Percentiles rank a stretch among this genome's conserved stretches.
phyloP scores from a whole-genome alignment of 768 basidiomycete species.

The Mycena belliarum region DNA sequence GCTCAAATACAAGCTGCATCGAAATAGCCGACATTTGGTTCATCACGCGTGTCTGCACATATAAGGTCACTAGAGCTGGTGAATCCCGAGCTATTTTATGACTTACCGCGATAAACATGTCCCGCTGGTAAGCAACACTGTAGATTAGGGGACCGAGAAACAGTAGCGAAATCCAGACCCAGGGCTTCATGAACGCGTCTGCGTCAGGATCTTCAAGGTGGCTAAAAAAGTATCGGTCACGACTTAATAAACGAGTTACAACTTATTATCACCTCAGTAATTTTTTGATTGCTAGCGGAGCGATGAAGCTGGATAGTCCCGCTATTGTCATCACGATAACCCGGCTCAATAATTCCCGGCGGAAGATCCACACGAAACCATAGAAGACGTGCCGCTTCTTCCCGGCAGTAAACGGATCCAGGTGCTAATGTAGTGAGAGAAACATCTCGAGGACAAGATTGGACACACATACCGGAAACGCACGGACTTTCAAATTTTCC shows the following conservation, averaged over 20 bases:
- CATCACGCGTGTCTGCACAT: conserved; percentile 44
- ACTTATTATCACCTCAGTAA: conserved; percentile 39
- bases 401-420: conserved; percentile 13
- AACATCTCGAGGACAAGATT: conserved; percentile 22
- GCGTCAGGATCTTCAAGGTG: conserved; percentile 59
- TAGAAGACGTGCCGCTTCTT: conserved; percentile 32
- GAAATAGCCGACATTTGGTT: conserved; percentile 50
- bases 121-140: conserved; percentile 54
- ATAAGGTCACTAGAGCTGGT: no score
- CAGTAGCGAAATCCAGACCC: conserved; percentile 67
- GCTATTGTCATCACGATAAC: conserved; percentile 29
- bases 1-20: conserved; percentile 44
- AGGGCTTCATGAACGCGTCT: conserved; percentile 54
- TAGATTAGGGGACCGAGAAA: conserved; percentile 48
- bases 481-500: conserved; percentile 25
- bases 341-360: conserved; percentile 24
- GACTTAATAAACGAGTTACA: no score
- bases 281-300: conserved; percentile 44
- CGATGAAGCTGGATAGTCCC: conserved; percentile 30
- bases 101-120: conserved; percentile 47
- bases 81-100: no score
- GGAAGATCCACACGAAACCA: conserved; percentile 42
- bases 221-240: conserved; percentile 30
- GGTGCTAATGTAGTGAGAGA: not conserved
- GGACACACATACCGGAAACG: conserved; percentile 31